Evolutionary conservation across 1,139 yeast species (phyloP), one percentile per base, ranked within the genome.

Genomic region (Candida smagusa): DNA sequence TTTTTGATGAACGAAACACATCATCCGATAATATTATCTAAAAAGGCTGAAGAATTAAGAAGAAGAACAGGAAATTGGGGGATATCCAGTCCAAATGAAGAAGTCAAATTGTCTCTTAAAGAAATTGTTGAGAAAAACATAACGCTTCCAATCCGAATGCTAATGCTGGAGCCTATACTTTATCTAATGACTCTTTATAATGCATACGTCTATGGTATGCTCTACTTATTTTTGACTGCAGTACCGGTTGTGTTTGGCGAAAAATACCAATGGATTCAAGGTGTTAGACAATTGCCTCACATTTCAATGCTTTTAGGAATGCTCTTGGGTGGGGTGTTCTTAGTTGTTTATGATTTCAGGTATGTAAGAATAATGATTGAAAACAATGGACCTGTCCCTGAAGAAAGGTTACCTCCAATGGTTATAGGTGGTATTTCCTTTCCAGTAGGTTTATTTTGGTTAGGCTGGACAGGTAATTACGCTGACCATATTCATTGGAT

Each of bases 401-500:
- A 88, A 58, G 83, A 79, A 29, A 78, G 95, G 61, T 64, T 88
- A 43, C 79, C 81, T 8, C 80, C 89, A 13, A 78, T 84, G 82
- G 74, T 84, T 62, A 56, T 72, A 33, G 89, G 94, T 24, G 79
- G 81, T 24, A 47, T 84, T 40, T 56, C 73, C 7, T 85, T 87
- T 67, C 82, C 94, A 28, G 68, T 78, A 45, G 96, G 96, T 37
- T 66, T 87, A 40, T 71, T 87, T 50, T 86, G 95, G 95, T 71
- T 87, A 53, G 79, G 86, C 37, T 87, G 95, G 95, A 68, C 87
- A 2, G 96, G 95, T 51, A 73, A 77, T 49, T 87, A 77, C 57
- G 81, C 73, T 30, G 62, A 80, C 12, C 59, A 61, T 26, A 77
- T 84, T 27, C 95, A 82, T 56, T 87, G 94, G 92, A 81, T 83